Percentiles rank a stretch among this genome's conserved stretches.
phyloP scores from a whole-genome alignment of 2,329 filamentous ascomycete species.

The Ophiostoma tasmaniense region DNA sequence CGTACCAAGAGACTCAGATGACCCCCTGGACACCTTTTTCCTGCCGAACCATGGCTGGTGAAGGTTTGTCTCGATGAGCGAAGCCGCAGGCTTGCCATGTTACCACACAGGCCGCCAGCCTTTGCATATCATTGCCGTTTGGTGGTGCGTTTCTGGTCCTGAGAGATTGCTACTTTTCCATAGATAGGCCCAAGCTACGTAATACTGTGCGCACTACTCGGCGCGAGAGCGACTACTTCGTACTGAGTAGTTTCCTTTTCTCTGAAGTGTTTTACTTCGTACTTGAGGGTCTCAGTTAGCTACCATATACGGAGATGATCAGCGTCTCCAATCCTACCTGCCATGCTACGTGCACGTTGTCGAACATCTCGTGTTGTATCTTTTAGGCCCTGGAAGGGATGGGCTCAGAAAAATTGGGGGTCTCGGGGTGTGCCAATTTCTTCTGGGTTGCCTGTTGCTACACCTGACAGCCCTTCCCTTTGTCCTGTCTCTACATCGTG shows the following conservation, averaged over 20 bases:
- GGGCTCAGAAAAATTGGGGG: neutral
- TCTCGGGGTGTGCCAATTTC: neutral
- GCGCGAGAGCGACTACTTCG: no score
- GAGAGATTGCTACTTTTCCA: neutral
- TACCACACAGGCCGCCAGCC: neutral
- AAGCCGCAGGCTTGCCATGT: neutral
- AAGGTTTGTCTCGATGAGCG: neutral
- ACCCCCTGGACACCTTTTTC: neutral
- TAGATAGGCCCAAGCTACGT: neutral
- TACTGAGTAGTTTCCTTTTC: no score
- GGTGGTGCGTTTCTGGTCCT: neutral
- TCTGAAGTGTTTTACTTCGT: no score
- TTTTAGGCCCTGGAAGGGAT: neutral
- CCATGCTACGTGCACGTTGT: neutral
- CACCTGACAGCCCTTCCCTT: neutral
- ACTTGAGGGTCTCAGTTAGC: neutral
- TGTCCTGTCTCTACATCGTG: neutral
- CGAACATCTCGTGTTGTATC: neutral
- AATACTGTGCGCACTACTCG: no score
- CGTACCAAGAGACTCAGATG: neutral
- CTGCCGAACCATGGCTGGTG: neutral
- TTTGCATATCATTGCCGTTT: neutral
- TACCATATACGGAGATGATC: neutral
- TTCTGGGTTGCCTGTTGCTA: neutral
- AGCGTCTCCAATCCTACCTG: neutral